Conservation (phyloP, 2,329 filamentous ascomycete genomes). For the Plenodomus biglobosus region DNA sequence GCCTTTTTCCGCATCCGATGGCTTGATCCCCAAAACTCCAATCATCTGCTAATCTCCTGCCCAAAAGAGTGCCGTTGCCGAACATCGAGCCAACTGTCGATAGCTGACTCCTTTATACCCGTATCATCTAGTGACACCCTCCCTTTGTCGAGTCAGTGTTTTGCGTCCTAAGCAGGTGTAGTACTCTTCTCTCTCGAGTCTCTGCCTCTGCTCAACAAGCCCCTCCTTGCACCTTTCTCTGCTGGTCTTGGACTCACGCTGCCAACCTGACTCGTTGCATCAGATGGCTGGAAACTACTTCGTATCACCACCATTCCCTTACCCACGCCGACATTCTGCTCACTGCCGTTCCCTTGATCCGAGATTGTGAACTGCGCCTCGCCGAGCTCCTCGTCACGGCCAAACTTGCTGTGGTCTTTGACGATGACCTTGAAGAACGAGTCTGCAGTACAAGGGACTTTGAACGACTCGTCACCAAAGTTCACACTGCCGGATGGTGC, state of each 20-base stretch:
- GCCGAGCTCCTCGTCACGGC: constrained; percentile 79
- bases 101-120: neutral
- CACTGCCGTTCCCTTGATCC: constrained; percentile 66
- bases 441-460: constrained; percentile 75
- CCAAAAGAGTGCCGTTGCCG: neutral
- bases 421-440: constrained; percentile 83
- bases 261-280: constrained; percentile 32
- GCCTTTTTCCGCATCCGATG: neutral
- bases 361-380: constrained; percentile 91
- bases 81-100: neutral
- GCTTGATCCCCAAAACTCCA: neutral
- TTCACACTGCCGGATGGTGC: constrained; percentile 62
- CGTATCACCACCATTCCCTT: constrained; percentile 70
- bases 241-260: constrained; percentile 30
- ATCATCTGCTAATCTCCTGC: neutral
- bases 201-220: constrained; percentile 47
- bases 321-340: constrained; percentile 76
- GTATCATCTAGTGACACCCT: neutral
- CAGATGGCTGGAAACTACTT: constrained; percentile 67
- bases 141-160: neutral
- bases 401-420: constrained; percentile 82
- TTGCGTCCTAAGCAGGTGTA: constrained; percentile 23
- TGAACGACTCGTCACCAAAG: constrained; percentile 69
- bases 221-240: constrained; percentile 38
- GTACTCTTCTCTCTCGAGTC: constrained; percentile 13